Evolutionary conservation across 164 flowering plant genomes (phyloP), one percentile per base, ranked within the genome.

Genomic region (Platanus orientalis): DNA sequence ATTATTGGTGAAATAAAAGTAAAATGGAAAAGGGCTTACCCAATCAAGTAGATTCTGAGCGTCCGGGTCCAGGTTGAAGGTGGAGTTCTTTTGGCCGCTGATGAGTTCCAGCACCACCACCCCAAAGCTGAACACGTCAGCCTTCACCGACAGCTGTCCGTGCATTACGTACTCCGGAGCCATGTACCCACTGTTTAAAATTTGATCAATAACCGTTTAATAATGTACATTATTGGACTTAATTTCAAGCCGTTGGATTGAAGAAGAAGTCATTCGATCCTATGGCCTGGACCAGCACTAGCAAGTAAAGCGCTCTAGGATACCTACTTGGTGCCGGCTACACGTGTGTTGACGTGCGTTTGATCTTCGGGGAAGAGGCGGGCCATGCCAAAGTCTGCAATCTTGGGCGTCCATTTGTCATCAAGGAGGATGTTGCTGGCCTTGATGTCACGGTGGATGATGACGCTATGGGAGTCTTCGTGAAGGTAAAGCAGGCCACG

Each of bases 381-480:
- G 54, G 99, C 99, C 90, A 91, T 81, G 23, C 99, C 99, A 70
- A 94, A 91, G 73, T 94, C 99, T 13, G 97, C 96, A 24, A 94
- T 92, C 71, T 94, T 94, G 0, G 99, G 94, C 20, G 70, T 72
- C 99, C 99, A 94, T 52, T 83, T 91, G 16, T 89, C 89, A 50
- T 94, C 99, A 0, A 91, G 88, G 1, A 94, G 74, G 51, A 94
- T 79, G 60, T 94, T 94, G 79, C 99, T 80, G 24, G 97, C 99
- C 75, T 91, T 94, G 75, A 94, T 88, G 60, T 94, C 99, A 0
- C 99, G 82, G 63, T 94, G 99, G 67, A 92, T 88, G 69, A 94
- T 89, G 71, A 77, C 58, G 36, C 66, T 62, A 62, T 81, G 96
- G 0, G 96, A 71, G 63, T 83, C 94, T 59, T 91, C 96, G 29